Evolutionary conservation across 139 green algal genomes (phyloP), one percentile per base, ranked within the genome.

Genomic region (Chlorella vulgaris): DNA sequence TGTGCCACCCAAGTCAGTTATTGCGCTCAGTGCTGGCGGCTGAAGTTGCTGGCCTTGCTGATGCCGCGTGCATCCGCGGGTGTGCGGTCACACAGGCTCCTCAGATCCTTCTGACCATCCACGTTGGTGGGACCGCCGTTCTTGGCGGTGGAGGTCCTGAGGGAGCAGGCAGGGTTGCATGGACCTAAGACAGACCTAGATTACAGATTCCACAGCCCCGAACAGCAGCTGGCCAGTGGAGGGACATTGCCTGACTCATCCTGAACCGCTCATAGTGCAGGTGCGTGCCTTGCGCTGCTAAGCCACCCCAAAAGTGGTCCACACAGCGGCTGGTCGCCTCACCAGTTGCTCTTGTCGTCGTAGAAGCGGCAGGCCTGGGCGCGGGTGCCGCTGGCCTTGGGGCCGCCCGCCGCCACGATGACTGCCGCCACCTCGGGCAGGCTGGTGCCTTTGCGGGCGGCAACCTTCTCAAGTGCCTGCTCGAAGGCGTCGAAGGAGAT

Each of bases 401-500:
- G 74, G 10, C 74, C 74, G 28, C 55, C 74, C 2, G 74, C 40
- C 3, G 38, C 38, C 36, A 80, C 74, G 38, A 80, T 43, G 55
- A 4, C 13, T 15, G 18, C 22, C 5, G n/a, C 21, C 18, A 65
- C 55, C 55, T 65, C 55, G 5, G 55, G 18, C 22, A n/a, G 5
- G 22, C 55, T 65, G 18, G n/a, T 29, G 55, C 55, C 55, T 29
- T 65, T 65, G 5, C n/a, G 28, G 18, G 8, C 21, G 15, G 55
- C 55, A 33, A 71, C 71, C 71, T 67, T 78, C 71, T 68, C 71
- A 50, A 78, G 71, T 33, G 71, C 71, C 24, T 26, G 18, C 71
- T 78, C 71, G 33, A 78, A 78, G 0, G 71, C 71, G 7, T 78
- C 71, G 6, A 68, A 78, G 51, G 22, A 24, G 51, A 78, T 78